phyloP scores from a whole-genome alignment of 805 yeast species.

The Kazachstania kunashirensis region DNA sequence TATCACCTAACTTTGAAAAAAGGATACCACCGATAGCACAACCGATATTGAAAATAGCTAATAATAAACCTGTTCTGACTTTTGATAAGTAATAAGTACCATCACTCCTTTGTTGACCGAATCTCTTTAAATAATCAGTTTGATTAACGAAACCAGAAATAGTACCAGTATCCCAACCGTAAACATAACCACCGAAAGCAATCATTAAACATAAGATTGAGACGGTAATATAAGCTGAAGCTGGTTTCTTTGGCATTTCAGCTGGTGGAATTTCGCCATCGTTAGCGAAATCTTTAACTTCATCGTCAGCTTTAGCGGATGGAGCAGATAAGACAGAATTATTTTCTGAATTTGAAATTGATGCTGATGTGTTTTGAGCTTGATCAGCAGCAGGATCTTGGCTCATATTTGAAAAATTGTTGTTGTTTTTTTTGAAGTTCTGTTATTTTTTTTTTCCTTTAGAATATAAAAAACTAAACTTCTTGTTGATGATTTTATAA shows the following conservation, averaged over 20 bases:
- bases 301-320: constrained; percentile 19
- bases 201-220: constrained; percentile 28
- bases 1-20: constrained; percentile 59
- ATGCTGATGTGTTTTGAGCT: constrained; percentile 1
- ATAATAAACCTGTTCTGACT: constrained; percentile 39
- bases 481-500: not conserved
- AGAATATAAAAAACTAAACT: too few relatives aligned
- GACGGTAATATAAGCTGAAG: constrained; percentile 14
- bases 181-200: constrained; percentile 63
- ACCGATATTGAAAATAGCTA: constrained; percentile 56
- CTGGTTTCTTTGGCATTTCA: constrained; percentile 10
- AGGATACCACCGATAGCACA: constrained; percentile 65
- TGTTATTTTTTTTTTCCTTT: too few relatives aligned
- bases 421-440: too few relatives aligned
- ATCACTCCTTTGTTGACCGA: constrained; percentile 35
- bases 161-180: constrained; percentile 71
- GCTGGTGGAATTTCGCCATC: constrained; percentile 4
- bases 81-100: constrained; percentile 37
- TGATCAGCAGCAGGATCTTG: not conserved
- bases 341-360: constrained; percentile 11
- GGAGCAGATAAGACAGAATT: constrained; percentile 18
- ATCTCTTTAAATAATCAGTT: constrained; percentile 42
- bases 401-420: too few relatives aligned
- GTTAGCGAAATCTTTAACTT: constrained; percentile 10
- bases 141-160: constrained; percentile 61